Evolutionary conservation across 345 rosid species (phyloP).

Genomic region (Isatis tinctoria): DNA sequence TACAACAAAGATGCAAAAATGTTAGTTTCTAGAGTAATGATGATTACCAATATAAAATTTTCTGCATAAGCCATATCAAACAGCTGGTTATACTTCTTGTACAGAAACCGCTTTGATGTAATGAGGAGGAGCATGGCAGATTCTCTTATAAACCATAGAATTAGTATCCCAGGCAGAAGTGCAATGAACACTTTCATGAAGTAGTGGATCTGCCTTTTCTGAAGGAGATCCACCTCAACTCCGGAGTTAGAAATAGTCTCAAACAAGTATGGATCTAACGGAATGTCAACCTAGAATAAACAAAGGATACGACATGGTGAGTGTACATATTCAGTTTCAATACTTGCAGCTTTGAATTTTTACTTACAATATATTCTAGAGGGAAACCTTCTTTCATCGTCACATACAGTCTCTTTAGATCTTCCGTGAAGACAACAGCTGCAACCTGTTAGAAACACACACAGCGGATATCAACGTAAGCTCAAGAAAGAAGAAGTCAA

Average conservation of each 20-base stretch:
- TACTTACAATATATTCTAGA: slow-evolving; percentile 82
- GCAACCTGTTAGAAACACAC: slow-evolving; percentile 55
- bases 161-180: slow-evolving; percentile 73
- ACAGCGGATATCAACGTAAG: slow-evolving; percentile 9
- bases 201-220: slow-evolving; percentile 85
- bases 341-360: slow-evolving; percentile 16
- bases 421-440: slow-evolving; percentile 94
- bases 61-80: slow-evolving; percentile 91
- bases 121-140: slow-evolving; percentile 73
- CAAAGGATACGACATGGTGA: slow-evolving; percentile 20
- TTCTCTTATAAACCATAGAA: slow-evolving; percentile 76
- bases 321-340: slow-evolving; percentile 7
- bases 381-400: slow-evolving; percentile 98
- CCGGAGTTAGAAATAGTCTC: slow-evolving; percentile 81
- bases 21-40: slow-evolving; percentile 8
- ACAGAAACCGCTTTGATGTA: slow-evolving; percentile 78
- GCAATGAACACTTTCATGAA: slow-evolving; percentile 80
- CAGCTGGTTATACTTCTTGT: slow-evolving; percentile 85
- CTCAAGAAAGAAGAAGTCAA: not conserved
- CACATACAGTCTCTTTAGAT: slow-evolving; percentile 77
- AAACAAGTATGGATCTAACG: slow-evolving; percentile 88
- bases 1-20: not conserved
- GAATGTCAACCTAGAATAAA: slow-evolving; percentile 72
- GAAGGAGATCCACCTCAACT: slow-evolving; percentile 95
- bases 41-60: slow-evolving; percentile 80